Base-by-base conservation (phyloP, 768 basidiomycete genomes). In the Boletus coccyginus region DNA sequence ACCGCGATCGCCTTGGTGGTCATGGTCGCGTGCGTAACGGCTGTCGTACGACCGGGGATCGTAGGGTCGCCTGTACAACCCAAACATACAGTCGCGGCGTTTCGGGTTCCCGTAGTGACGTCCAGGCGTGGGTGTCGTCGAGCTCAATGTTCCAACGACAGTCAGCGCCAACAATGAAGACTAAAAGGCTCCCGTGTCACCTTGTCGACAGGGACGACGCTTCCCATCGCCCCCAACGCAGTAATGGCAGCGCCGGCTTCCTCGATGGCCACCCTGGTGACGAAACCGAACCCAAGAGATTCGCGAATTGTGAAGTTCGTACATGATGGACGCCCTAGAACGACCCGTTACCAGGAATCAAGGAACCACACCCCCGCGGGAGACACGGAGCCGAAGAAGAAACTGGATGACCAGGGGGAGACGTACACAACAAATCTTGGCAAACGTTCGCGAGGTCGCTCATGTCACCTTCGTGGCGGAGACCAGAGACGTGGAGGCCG, bases 231-330 rank as follows among this genome's bases (percentile, higher is more conserved):
- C 68, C 93, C 90, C 52, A 98, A 77, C 7, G 87, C 88, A 36
- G 90, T 84, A 58, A 98, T 85, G 54, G 90, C 92, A 43, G 93
- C 92, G 43, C 95, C 91, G 7, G 96, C 97, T 65, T 97, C 96
- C 65, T 96, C 95, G 9, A 61, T 69, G 27, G 83, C 81, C 70
- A 85, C 87, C 87, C 91, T 88, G 48, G 86, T 90, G 58, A 97
- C 94, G 73, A 98, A 98, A 16, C 93, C 95, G 63, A 90, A 90
- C 45, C 87, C 87, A 60, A 88, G 85, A 46, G 87, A 85, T 60
- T 86, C 85, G 48, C 84, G 82, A 39, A 83, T 2, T 84, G 66
- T 87, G 85, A 9, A 85, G 85, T 66, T 86, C 85, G 59, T 84
- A 84, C 83, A 86, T 85, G 62, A 87, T 83, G 9, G 84, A 85